Evolutionary conservation across 2,329 filamentous ascomycete genomes (phyloP), one percentile per base, ranked within the genome.

Genomic region (Sporothrix protearum): DNA sequence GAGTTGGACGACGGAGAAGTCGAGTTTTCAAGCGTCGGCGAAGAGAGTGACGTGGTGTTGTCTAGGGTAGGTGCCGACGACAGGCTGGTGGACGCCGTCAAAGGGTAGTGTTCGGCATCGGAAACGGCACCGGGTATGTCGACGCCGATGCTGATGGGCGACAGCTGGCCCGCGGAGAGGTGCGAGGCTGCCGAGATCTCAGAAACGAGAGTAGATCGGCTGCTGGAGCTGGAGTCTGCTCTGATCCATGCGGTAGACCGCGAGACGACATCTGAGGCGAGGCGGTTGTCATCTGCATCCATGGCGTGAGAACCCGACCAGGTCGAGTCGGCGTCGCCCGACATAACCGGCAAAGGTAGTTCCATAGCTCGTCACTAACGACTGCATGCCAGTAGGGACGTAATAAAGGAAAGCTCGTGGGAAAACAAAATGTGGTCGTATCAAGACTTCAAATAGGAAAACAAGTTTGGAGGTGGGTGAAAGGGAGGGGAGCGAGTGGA

Each of bases 121-220:
- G 73, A 71, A 16, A 59, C 59, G 30, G 74, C 71, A 7, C 72
- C 73, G 14, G 76, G 71, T 47, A 81, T 78, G 55, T 86, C 84
- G 77, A 85, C 81, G 73, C 81, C 83, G 72, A 83, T 83, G 78
- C 85, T 87, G 75, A 85, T 81, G 53, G 86, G 86, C 49, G 86
- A 88, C 71, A 87, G 78, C 75, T 86, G 86, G 57, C 84, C 83
- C 14, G 81, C 81, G 47, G 76, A 73, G 36, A 78, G 76, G 66
- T 76, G 77, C 45, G 76, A 75, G 47, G 75, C 72, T 67, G 76
- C 73, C 10, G 77, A 77, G 12, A 77, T 75, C 45, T 78, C 76
- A 22, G 80, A 80, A 22, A 80, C 77, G 6, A 72, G 80, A 79
- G 49, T 68, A 7, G 77, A 77, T 33, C 80, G 36, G 73, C 68